Base-by-base conservation (phyloP, 1,139 yeast species). In the Sugiyamaella sp. region DNA sequence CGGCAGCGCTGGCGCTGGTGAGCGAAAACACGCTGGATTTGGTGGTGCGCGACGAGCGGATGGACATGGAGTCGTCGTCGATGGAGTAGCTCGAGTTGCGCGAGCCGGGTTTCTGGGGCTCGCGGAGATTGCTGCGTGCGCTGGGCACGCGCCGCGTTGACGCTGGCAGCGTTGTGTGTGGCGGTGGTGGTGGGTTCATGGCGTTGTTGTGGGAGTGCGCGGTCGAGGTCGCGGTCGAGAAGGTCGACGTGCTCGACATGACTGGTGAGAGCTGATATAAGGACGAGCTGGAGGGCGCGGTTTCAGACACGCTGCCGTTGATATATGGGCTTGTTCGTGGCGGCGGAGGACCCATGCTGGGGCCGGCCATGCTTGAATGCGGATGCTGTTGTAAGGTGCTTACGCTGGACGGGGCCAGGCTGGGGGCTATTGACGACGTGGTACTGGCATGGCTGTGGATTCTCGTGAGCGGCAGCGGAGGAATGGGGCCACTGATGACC, bases 401-500 rank as follows among this genome's bases (percentile, higher is more conserved):
- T 19, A n/a, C n/a, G n/a, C n/a, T n/a, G n/a, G 33, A 24, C 21
- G 46, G 38, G 25, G 25, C 35, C 9, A 16, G 12, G 40, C 49
- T 41, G 25, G 41, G 29, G 29, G 12, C 20, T 33, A 29, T 22
- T 25, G 37, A 41, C 49, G 51, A 50, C 33, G 22, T 39, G n/a
- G 27, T 29, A 35, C 46, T 51, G 42, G 41, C 54, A n/a, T 37
- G 22, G 37, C 46, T 49, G 40, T 50, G 55, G 16, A 55, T 47
- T 39, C 62, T 21, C 12, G 35, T 52, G 14, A 57, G 57, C 4
- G 68, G 68, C 43, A 65, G 49, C 4, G 68, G 66, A 1, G 68
- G 68, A 24, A 65, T 65, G 4, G 68, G 68, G 6, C 63, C 64
- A 17, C 64, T 59, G 25, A 65, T 65, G 21, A 58, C 50, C n/a